Evolutionary conservation across 208 protist genomes (phyloP).

Genomic region (Trypanosoma boissoni): DNA sequence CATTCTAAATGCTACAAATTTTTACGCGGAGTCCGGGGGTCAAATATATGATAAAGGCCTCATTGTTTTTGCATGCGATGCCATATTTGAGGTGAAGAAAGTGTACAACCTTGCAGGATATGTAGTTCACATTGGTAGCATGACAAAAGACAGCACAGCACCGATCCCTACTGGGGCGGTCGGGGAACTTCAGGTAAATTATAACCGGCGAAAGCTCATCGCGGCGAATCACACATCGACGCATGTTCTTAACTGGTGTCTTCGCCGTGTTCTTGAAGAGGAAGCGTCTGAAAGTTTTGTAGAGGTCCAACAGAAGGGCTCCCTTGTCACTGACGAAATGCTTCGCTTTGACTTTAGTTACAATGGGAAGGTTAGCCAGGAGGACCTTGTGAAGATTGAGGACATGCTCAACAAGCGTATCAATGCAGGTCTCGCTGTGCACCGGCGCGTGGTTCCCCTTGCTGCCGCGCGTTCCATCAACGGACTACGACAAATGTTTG

Average conservation of each 20-base stretch:
- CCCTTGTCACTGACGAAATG: conserved; percentile 88
- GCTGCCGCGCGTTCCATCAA: conserved; percentile 68
- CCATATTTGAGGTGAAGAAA: conserved; percentile 88
- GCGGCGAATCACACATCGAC: conserved; percentile 97
- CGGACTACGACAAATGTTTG: conserved; percentile 94
- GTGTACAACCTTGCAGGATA: conserved; percentile 95
- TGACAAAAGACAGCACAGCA: conserved; percentile 58
- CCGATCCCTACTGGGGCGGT: conserved; percentile 62
- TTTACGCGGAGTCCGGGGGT: conserved; percentile 98
- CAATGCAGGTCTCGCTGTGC: conserved; percentile 66
- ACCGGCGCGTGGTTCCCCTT: conserved; percentile 88
- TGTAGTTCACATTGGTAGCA: conserved; percentile 95
- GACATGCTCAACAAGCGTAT: conserved; percentile 88
- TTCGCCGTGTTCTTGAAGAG: conserved; percentile 89
- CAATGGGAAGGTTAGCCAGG: conserved; percentile 66
- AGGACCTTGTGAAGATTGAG: conserved; percentile 90
- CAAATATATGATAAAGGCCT: conserved; percentile 96
- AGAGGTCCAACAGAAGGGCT: conserved; percentile 95
- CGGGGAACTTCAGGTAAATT: conserved; percentile 90
- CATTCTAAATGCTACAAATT: conserved; percentile 95
- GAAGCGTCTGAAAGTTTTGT: conserved; percentile 77
- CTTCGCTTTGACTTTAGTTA: conserved; percentile 98
- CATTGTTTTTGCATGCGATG: conserved; percentile 69
- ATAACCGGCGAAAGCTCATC: conserved; percentile 68
- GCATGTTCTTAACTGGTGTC: conserved; percentile 97